Base-by-base conservation (phyloP, 163 green algal genomes). In the Chlorella variabilis region DNA sequence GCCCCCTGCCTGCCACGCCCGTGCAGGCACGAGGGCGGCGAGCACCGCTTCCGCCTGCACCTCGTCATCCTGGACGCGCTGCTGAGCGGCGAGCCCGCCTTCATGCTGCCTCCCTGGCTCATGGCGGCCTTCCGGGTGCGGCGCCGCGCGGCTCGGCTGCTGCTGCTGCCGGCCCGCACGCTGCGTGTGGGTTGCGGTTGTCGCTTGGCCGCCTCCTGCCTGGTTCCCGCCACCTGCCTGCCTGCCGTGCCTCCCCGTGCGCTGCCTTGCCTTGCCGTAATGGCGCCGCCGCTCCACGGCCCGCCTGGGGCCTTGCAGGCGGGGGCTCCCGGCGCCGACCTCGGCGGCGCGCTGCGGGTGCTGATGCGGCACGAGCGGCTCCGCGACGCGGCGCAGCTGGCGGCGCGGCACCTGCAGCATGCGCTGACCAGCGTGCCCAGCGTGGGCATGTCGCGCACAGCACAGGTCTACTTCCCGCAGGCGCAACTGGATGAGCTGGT, bases 81-180 rank as follows among this genome's bases (percentile, higher is more conserved):
- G 33, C 84, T 95, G 54, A 62, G 68, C 1, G 76, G 67, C 3
- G 85, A 92, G 54, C 56, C 77, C 11, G 58, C 69, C 2, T 39
- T 91, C 39, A 51, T 75, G 38, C 83, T 93, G 51, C 92, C 91
- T 21, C 68, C 83, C 34, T 94, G 91, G 89, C 84, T 95, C 56
- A 84, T 91, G 68, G 80, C 82, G 36, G 77, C 85, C 9, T 94
- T 94, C 75, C 8, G 86, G 87, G 85, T 89, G 51, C 29, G 51
- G 25, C 15, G 31, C n/a, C n/a, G 31, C 8, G 38, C 25, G 13
- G 49, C 58, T 81, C 56, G 13, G 20, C 45, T 54, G 45, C 11
- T 54, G 45, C 45, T 54, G 45, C 45, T 54, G 45, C 45, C 15
- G 45, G 45, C 15, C 15, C 45, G n/a, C n/a, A n/a, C n/a, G n/a